Percentiles rank a stretch among this genome's conserved stretches.
Evolutionary conservation across 768 basidiomycete genomes (phyloP).

Genomic region (Strobilomyces dryophilus): DNA sequence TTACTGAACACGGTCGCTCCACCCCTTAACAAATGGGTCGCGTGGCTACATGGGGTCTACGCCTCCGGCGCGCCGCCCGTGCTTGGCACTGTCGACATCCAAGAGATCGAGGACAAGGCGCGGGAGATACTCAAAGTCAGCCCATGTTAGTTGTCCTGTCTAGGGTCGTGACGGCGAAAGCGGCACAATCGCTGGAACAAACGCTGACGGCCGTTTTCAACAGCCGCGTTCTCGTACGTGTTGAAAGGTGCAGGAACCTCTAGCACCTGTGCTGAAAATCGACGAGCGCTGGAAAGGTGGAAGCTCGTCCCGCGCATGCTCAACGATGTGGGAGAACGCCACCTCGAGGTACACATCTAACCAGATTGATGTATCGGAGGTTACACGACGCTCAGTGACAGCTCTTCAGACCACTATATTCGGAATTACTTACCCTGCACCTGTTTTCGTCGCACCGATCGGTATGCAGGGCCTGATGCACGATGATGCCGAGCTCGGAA

Average conservation of each 20-base stretch:
- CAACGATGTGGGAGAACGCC: constrained; percentile 47
- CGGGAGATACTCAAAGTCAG: constrained; percentile 55
- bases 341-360: constrained; percentile 39
- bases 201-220: neutral
- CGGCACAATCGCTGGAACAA: neutral
- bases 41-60: constrained; percentile 21
- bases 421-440: constrained; percentile 31
- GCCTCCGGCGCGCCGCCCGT: constrained; percentile 22
- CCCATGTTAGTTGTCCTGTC: constrained; percentile 36
- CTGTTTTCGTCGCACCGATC: constrained; percentile 52
- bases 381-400: neutral
- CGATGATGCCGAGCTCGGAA: constrained; percentile 40
- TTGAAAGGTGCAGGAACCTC: constrained; percentile 66
- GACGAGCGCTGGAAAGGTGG: constrained; percentile 52
- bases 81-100: constrained; percentile 55
- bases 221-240: constrained; percentile 67
- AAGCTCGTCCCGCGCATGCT: constrained; percentile 54
- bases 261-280: constrained; percentile 61
- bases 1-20: constrained; percentile 21
- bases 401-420: constrained; percentile 53
- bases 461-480: constrained; percentile 52
- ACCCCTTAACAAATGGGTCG: constrained; percentile 18
- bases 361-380: neutral
- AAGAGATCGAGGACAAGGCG: constrained; percentile 64
- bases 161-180: neutral